Conservation (phyloP, 1,284 basidiomycete genomes). For the Naganishia albida region DNA sequence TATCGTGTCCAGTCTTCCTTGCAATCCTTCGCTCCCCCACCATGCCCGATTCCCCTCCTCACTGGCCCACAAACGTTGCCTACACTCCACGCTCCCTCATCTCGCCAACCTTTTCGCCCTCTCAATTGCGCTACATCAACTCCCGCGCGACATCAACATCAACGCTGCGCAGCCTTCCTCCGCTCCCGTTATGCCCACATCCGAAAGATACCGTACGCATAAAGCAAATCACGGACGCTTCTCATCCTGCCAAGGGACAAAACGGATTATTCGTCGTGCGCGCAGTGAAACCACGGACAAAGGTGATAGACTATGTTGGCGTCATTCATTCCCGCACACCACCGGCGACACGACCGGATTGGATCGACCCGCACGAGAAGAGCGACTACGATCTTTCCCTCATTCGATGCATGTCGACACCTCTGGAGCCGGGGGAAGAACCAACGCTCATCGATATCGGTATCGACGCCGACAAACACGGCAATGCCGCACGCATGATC, state of each 20-base stretch:
- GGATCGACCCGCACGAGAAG: conserved; percentile 36
- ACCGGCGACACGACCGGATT: background rate
- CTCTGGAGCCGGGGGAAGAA: conserved; percentile 15
- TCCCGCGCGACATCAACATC: conserved; percentile 5
- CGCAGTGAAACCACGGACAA: conserved; percentile 66
- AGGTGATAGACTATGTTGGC: conserved; percentile 79
- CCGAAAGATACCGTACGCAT: conserved; percentile 41
- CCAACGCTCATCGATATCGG: conserved; percentile 48
- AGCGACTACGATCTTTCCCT: conserved; percentile 82
- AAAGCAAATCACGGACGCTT: conserved; percentile 44
- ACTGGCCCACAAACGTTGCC: conserved; percentile 7
- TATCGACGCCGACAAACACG: conserved; percentile 70
- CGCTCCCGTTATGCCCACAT: conserved; percentile 38
- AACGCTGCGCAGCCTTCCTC: conserved; percentile 20
- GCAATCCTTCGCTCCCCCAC: too few species aligned
- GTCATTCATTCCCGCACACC: conserved; percentile 52
- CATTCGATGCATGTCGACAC: conserved; percentile 57
- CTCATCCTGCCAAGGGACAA: conserved; percentile 79
- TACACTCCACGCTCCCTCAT: conserved; percentile 20
- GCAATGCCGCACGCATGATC: conserved; percentile 82
- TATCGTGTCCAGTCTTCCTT: too few species aligned
- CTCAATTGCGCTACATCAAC: conserved; percentile 20
- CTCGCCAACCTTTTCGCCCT: conserved; percentile 31
- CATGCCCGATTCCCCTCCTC: conserved; percentile 2
- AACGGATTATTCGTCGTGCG: conserved; percentile 74